phyloP scores from a whole-genome alignment of 1,284 basidiomycete species.

The Trametes polyzona region DNA sequence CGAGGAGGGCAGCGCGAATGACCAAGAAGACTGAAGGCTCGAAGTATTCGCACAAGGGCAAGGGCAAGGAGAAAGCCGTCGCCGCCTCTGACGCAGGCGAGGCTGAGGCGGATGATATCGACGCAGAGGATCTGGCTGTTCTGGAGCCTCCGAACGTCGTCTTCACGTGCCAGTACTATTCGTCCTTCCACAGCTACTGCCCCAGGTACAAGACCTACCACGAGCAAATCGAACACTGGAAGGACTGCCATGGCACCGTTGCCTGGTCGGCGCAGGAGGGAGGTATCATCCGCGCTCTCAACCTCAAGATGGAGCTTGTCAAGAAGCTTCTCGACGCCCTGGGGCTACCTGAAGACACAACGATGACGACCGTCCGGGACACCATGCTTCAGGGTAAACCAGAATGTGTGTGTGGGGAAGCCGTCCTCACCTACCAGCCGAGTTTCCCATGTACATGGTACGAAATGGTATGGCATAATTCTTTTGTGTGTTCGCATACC shows the following conservation, averaged over 20 bases:
- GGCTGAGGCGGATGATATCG: too few relatives aligned
- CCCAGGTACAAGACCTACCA: background rate
- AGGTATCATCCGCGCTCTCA: too few relatives aligned
- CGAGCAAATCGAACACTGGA: slow-evolving; percentile 11
- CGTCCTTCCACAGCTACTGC: background rate
- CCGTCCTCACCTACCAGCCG: too few relatives aligned
- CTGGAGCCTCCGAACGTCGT: background rate
- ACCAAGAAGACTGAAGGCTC: background rate
- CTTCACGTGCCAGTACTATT: background rate
- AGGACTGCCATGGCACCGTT: background rate
- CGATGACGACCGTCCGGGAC: too few relatives aligned
- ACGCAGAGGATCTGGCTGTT: background rate
- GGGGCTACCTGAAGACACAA: background rate
- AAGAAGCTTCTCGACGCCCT: background rate
- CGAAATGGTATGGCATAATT: too few relatives aligned
- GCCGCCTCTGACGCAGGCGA: background rate
- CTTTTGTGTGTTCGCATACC: too few relatives aligned
- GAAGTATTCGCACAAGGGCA: too few relatives aligned
- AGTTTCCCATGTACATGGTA: too few relatives aligned
- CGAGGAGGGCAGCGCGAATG: too few relatives aligned
- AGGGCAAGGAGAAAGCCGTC: background rate
- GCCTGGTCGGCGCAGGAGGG: background rate
- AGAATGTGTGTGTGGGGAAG: too few relatives aligned
- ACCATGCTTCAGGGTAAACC: too few relatives aligned
- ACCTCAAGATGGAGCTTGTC: too few relatives aligned